Evolutionary conservation across 345 rosid species (phyloP).

Genomic region (Streptanthus diversifolius): DNA sequence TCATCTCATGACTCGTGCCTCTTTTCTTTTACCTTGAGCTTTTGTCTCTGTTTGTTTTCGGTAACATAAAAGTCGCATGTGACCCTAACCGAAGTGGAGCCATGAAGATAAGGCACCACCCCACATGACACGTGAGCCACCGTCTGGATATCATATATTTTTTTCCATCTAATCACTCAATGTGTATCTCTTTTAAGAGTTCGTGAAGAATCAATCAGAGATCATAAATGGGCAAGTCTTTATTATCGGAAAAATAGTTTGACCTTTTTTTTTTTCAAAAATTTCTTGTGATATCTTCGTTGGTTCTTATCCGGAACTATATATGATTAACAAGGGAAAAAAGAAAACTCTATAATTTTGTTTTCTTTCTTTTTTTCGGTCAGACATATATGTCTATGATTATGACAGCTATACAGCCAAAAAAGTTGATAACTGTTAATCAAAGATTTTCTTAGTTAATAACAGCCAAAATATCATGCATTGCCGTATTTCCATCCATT

Average conservation of each 20-base stretch:
- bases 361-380: not conserved
- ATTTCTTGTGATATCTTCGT: not conserved
- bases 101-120: not conserved
- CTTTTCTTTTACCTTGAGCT: not conserved
- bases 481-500: not conserved
- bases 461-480: not conserved
- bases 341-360: not conserved
- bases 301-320: not conserved
- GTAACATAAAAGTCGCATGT: not conserved
- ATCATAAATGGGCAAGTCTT: not conserved
- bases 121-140: constrained; percentile 7
- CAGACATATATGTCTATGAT: not conserved
- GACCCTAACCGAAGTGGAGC: not conserved
- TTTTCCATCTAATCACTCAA: not conserved
- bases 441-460: not conserved
- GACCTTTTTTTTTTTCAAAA: not conserved
- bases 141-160: not conserved
- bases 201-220: not conserved
- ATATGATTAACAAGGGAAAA: not conserved
- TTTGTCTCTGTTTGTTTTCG: constrained; percentile 2
- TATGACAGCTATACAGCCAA: not conserved
- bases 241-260: not conserved
- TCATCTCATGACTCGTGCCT: not conserved
- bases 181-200: not conserved
- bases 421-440: not conserved